Conservation (phyloP, 306 rosid species). For the Pachyrhizus erosus region DNA sequence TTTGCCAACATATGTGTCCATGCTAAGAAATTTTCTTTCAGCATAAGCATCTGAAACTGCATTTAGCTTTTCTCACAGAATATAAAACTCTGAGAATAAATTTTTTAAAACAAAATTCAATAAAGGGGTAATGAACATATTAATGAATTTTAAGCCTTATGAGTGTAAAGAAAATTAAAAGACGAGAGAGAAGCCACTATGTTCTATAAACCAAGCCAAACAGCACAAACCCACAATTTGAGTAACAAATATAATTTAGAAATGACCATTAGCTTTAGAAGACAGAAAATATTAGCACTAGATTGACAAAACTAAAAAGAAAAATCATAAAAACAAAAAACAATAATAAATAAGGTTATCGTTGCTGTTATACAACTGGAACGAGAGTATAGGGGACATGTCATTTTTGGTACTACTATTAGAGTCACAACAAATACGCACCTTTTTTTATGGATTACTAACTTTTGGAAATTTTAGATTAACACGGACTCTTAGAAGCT, state of each 20-base stretch:
- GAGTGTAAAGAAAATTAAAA: neutral
- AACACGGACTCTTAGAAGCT: neutral
- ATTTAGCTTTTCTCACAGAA: neutral
- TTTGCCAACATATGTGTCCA: neutral
- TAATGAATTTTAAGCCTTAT: neutral
- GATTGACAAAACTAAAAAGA: neutral
- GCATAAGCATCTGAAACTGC: neutral
- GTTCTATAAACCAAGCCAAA: neutral
- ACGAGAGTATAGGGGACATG: neutral
- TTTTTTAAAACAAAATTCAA: neutral
- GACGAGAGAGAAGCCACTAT: neutral
- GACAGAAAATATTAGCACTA: neutral
- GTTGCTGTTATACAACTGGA: neutral
- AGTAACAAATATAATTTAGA: neutral
- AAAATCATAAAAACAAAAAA: no score
- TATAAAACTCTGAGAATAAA: no score
- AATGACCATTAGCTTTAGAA: neutral
- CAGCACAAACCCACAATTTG: neutral
- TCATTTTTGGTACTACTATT: neutral
- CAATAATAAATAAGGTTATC: neutral
- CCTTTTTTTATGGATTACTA: neutral
- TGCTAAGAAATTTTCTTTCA: neutral
- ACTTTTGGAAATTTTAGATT: neutral
- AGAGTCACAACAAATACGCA: neutral
- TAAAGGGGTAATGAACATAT: neutral